Evolutionary conservation across 2,329 filamentous ascomycete genomes (phyloP).

Genomic region (Canariomyces notabilis): DNA sequence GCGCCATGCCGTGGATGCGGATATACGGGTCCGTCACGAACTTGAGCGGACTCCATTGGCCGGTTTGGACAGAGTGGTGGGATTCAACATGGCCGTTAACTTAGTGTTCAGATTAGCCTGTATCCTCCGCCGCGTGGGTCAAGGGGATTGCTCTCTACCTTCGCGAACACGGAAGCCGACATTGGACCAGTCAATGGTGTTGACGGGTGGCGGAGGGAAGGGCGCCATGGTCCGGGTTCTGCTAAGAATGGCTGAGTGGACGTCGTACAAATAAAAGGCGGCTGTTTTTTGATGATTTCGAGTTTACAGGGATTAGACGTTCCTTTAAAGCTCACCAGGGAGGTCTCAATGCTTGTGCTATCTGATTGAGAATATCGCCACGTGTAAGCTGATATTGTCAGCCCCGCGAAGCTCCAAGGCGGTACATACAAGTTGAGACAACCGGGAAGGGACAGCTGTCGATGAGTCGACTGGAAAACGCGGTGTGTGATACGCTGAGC

Average conservation of each 20-base stretch:
- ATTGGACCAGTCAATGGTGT: slow-evolving; percentile 87
- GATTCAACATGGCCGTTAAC: slow-evolving; percentile 94
- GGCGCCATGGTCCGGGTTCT: slow-evolving; percentile 37
- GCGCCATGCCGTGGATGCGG: slow-evolving; percentile 89
- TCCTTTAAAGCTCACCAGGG: no score
- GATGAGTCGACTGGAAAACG: not conserved
- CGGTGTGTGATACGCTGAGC: not conserved
- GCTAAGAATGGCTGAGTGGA: not conserved
- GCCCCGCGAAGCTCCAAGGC: no score
- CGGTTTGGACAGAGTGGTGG: slow-evolving; percentile 68
- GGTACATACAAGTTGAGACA: no score
- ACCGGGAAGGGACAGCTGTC: no score
- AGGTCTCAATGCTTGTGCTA: not conserved
- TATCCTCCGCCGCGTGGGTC: no score
- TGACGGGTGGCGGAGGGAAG: slow-evolving; percentile 73
- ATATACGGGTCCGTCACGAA: slow-evolving; percentile 83
- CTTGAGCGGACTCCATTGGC: slow-evolving; percentile 69
- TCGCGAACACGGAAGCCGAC: slow-evolving; percentile 90
- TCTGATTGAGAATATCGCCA: not conserved
- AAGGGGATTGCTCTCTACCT: no score
- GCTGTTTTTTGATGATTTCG: no score
- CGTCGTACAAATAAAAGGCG: no score
- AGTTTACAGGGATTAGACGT: no score
- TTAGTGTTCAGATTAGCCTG: no score
- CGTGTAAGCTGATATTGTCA: no score